Conservation (phyloP, 1,284 basidiomycete species). For the Naganishia liquefaciens region DNA sequence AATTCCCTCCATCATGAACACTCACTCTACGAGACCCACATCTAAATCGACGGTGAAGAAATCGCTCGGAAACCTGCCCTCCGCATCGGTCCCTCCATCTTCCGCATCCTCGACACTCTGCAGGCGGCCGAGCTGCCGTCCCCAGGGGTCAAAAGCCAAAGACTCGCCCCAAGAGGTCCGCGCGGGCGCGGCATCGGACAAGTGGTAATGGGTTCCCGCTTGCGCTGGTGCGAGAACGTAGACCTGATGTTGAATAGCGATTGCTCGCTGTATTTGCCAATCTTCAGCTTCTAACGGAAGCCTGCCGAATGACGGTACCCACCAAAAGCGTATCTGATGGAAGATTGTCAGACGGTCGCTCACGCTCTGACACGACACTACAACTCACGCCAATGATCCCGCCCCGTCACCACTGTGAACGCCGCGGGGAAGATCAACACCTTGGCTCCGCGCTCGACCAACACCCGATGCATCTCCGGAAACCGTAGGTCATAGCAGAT, state of each 20-base stretch:
- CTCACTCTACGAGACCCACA: constrained; percentile 38
- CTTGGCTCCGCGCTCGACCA: constrained; percentile 55
- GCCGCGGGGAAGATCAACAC: constrained; percentile 58
- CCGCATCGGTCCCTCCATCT: constrained; percentile 25
- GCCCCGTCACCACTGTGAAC: constrained; percentile 57
- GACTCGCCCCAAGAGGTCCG: constrained; percentile 48
- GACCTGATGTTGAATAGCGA: constrained; percentile 48
- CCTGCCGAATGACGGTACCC: constrained; percentile 5
- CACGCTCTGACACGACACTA: neutral
- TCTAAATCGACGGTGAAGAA: constrained; percentile 46
- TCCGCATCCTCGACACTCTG: constrained; percentile 43
- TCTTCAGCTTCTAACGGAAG: neutral
- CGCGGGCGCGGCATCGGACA: neutral
- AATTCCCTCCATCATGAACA: neutral
- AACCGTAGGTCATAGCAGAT: constrained; percentile 61
- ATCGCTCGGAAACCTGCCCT: constrained; percentile 37
- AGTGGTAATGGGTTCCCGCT: constrained; percentile 43
- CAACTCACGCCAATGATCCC: constrained; percentile 49
- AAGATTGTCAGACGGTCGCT: neutral
- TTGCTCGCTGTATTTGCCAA: constrained; percentile 37
- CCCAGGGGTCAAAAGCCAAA: constrained; percentile 47
- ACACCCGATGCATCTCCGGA: constrained; percentile 55
- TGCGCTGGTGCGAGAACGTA: constrained; percentile 51
- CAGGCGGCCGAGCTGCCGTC: constrained; percentile 42
- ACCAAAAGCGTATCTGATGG: constrained; percentile 39